A percentile compares a stretch with the other conserved stretches of the same genome.
These are phyloP conservation scores for Geosiphon pyriformis DNA, from an alignment of 192 early-diverging fungal species.

Conservation along the genomic window DNA sequence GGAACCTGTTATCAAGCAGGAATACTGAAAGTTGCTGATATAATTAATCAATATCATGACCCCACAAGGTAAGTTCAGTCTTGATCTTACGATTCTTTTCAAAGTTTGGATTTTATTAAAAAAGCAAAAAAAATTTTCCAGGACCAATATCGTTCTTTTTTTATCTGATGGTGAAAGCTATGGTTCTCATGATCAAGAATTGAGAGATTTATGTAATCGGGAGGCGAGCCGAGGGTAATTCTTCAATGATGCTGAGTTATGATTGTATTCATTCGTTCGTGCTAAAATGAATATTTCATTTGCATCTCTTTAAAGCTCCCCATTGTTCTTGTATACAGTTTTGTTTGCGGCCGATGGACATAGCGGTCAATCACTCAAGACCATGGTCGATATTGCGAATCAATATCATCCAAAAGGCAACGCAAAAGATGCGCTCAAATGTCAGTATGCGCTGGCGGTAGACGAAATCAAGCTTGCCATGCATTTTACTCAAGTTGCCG, in stretches of 20 bases:
- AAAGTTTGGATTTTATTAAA: neutral
- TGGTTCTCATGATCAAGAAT: neutral
- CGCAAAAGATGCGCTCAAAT: constrained; percentile 2
- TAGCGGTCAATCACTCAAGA: constrained; percentile 1
- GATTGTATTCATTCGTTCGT: neutral
- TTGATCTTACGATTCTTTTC: neutral
- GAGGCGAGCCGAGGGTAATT: constrained; percentile 11
- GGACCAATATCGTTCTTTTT: constrained; percentile 24
- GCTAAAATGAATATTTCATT: neutral
- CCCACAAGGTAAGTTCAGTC: constrained; percentile 6
- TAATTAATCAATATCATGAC: constrained; percentile 13
- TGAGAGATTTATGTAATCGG: neutral
- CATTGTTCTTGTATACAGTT: constrained; percentile 18
- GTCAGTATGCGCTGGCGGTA: constrained; percentile 4
- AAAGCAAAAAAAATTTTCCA: neutral
- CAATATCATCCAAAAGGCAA: constrained; percentile 3
- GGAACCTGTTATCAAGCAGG: constrained; percentile 14
- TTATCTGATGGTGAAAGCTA: constrained; percentile 23
- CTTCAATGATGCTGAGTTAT: neutral
- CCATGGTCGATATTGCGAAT: constrained; percentile 12
- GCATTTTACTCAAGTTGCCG: constrained; percentile 7
- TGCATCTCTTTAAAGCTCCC: constrained; percentile 6
- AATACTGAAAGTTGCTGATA: constrained; percentile 10
- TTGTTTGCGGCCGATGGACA: neutral
- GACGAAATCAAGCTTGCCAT: neutral